phyloP scores from a whole-genome alignment of 129 eudicot species.

The carrot (Daucus carota) region DNA sequence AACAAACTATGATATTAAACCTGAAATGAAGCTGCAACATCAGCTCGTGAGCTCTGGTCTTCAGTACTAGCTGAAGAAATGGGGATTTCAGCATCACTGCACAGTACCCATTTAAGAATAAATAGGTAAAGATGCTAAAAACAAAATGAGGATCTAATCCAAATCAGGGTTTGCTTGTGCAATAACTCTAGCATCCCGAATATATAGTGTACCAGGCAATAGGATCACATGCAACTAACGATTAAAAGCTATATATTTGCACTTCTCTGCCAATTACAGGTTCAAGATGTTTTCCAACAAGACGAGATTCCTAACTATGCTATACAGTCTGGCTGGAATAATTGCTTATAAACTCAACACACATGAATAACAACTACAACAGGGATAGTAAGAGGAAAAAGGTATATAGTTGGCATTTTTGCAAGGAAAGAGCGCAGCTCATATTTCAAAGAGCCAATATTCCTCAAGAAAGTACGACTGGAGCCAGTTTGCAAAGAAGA shows the following conservation, averaged over 20 bases:
- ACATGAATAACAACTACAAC: neutral
- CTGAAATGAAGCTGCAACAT: constrained; percentile 97
- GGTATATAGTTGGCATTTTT: too few species aligned
- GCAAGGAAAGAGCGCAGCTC: neutral
- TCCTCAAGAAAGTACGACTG: neutral
- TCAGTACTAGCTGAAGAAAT: constrained; percentile 56
- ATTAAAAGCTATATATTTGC: neutral
- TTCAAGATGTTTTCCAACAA: neutral
- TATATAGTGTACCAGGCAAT: neutral
- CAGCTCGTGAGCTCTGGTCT: constrained; percentile 70
- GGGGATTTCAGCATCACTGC: constrained; percentile 66
- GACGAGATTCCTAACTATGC: neutral
- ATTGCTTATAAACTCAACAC: neutral
- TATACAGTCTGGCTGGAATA: neutral
- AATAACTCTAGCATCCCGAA: neutral
- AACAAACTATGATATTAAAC: neutral
- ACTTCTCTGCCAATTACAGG: neutral
- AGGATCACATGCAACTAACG: neutral
- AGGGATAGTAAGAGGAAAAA: neutral
- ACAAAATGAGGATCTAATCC: neutral
- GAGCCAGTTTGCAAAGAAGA: neutral
- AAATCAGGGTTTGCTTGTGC: neutral
- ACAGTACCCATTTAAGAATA: constrained; percentile 7
- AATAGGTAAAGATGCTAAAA: constrained; percentile 2
- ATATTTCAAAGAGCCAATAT: neutral